Conservation (phyloP, 1,284 basidiomycete genomes). For the Tremellales sp. region DNA sequence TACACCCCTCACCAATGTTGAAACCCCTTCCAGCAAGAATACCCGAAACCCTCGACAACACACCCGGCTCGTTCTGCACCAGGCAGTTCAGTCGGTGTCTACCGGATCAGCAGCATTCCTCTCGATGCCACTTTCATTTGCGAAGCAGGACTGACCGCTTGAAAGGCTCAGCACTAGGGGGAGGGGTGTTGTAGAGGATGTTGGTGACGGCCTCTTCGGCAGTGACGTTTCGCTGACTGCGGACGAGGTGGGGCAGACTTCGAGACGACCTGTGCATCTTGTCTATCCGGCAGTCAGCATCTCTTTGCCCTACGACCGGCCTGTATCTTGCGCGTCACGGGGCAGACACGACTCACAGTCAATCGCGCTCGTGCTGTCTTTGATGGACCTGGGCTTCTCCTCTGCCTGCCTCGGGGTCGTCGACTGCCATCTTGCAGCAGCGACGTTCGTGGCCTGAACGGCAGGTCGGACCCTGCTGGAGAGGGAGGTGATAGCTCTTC, state of each 20-base stretch:
- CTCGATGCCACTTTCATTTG: no score
- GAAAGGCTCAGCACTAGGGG: conserved; percentile 85
- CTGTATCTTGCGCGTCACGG: not conserved
- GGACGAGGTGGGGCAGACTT: conserved; percentile 39
- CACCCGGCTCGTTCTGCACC: conserved; percentile 99
- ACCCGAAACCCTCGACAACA: conserved; percentile 94
- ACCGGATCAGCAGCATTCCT: conserved; percentile 5
- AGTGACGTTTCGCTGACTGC: conserved; percentile 49
- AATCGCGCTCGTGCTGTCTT: conserved; percentile 88
- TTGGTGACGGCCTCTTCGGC: conserved; percentile 94
- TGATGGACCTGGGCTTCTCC: conserved; percentile 55
- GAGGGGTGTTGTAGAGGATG: conserved; percentile 92
- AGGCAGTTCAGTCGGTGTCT: conserved; percentile 97
- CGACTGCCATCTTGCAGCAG: conserved; percentile 14
- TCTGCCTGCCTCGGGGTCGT: conserved; percentile 18
- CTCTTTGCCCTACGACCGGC: not conserved
- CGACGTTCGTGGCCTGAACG: conserved; percentile 6
- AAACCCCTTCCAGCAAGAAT: conserved; percentile 96
- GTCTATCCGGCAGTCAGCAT: conserved; percentile 25
- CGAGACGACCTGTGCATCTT: conserved; percentile 42
- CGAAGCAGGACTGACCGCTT: conserved; percentile 74
- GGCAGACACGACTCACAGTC: conserved; percentile 78
- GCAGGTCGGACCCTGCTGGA: not conserved
- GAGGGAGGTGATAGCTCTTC: conserved; percentile 13
- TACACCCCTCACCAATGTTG: conserved; percentile 64